Conservation (phyloP, 495 filamentous ascomycete species). For the Xylaria palmicola region DNA sequence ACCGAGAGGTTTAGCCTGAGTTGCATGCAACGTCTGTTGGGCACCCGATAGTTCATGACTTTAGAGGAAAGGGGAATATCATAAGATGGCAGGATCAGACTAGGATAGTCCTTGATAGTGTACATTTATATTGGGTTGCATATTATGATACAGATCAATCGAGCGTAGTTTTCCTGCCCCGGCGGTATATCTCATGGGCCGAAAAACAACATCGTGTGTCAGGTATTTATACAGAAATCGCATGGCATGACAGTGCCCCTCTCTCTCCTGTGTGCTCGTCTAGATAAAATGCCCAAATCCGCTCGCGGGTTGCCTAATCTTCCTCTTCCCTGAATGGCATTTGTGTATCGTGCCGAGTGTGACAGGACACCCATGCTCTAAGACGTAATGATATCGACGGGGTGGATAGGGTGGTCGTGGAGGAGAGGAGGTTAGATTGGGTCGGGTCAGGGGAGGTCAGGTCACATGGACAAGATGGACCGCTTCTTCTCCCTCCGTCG, state of each 20-base stretch:
- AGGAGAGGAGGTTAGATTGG: too few relatives aligned
- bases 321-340: too few relatives aligned
- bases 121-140: neutral
- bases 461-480: slow-evolving; percentile 32
- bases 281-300: too few relatives aligned
- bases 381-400: neutral
- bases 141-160: slow-evolving; percentile 3
- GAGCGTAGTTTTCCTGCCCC: neutral
- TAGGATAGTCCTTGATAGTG: neutral
- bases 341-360: too few relatives aligned
- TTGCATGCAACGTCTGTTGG: neutral
- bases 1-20: neutral
- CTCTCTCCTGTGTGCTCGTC: too few relatives aligned
- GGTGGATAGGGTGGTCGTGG: too few relatives aligned
- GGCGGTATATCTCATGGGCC: neutral
- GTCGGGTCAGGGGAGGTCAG: neutral
- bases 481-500: slow-evolving; percentile 42
- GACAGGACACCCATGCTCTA: too few relatives aligned
- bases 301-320: too few relatives aligned
- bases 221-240: neutral
- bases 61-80: neutral
- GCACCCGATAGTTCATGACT: neutral
- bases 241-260: neutral
- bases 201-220: neutral
- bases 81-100: neutral